Conservation (phyloP, 192 early-diverging fungal genomes). For the Coemansia sp. region DNA sequence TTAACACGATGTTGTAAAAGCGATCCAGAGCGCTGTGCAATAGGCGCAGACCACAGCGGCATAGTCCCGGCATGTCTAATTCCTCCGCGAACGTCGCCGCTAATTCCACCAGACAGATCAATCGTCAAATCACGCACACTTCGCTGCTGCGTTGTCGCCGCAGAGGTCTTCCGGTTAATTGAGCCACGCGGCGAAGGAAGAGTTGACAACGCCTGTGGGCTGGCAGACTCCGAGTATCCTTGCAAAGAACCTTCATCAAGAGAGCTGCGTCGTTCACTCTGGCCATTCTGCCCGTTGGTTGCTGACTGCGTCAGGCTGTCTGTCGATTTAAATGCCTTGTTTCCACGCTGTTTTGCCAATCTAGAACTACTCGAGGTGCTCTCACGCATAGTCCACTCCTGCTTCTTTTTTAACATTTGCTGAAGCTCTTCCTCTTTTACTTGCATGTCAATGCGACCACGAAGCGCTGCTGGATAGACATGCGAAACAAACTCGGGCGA, state of each 20-base stretch:
- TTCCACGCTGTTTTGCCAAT: conserved; percentile 23
- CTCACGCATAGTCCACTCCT: conserved; percentile 33
- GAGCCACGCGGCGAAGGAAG: conserved; percentile 42
- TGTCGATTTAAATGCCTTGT: conserved; percentile 16
- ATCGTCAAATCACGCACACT: conserved; percentile 38
- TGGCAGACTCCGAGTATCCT: conserved; percentile 26
- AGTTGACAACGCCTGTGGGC: conserved; percentile 20
- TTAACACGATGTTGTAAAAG: conserved; percentile 29
- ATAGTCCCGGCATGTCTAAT: conserved; percentile 25
- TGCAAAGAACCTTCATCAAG: conserved; percentile 37
- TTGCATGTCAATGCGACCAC: conserved; percentile 55
- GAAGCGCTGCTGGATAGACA: conserved; percentile 60
- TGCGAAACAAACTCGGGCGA: conserved; percentile 78
- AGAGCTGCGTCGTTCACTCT: conserved; percentile 19
- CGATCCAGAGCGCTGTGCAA: conserved; percentile 42
- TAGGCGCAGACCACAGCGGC: conserved; percentile 36
- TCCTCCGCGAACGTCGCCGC: conserved; percentile 23
- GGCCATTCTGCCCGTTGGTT: conserved; percentile 15
- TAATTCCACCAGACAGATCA: conserved; percentile 19
- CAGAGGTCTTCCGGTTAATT: conserved; percentile 16
- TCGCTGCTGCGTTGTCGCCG: conserved; percentile 18
- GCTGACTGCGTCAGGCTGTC: conserved; percentile 15
- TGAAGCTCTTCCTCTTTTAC: conserved; percentile 34
- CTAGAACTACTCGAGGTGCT: conserved; percentile 9
- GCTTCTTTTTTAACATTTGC: conserved; percentile 34